Percentiles rank a stretch among this genome's conserved stretches.
These are phyloP conservation scores for Diophrys appendiculata DNA, from an alignment of 73 alveolate species.

Conservation along the genomic window DNA sequence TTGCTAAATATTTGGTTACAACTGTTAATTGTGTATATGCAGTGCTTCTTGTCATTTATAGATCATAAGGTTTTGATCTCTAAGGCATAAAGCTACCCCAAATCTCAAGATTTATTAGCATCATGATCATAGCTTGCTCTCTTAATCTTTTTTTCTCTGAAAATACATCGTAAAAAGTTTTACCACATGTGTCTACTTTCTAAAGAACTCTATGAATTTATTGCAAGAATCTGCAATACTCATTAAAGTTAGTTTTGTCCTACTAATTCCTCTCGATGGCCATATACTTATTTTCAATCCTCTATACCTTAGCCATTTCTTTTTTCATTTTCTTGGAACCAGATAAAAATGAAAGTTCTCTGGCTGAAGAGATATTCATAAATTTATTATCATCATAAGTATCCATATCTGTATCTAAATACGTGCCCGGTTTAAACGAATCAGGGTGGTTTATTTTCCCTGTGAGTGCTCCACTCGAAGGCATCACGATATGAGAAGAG, in stretches of 20 bases:
- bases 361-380: not conserved
- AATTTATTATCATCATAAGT: not conserved
- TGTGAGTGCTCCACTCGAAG: not conserved
- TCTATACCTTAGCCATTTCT: not conserved
- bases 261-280: not conserved
- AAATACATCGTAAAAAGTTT: constrained; percentile 13
- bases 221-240: not conserved
- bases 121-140: constrained; percentile 5
- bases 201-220: not conserved
- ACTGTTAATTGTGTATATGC: constrained; percentile 20
- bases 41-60: constrained; percentile 38
- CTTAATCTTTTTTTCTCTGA: not conserved
- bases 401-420: constrained; percentile 6
- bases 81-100: constrained; percentile 61
- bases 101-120: constrained; percentile 47
- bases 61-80: constrained; percentile 29
- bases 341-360: not conserved
- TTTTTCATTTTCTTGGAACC: not conserved
- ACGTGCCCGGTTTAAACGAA: not conserved
- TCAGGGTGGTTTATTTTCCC: not conserved
- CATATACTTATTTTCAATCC: not conserved
- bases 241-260: constrained; percentile 14
- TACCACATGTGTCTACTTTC: constrained; percentile 20
- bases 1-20: constrained; percentile 2
- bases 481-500: not conserved